phyloP scores from a whole-genome alignment of 2,329 filamentous ascomycete species.

The Penicillium thymicola region DNA sequence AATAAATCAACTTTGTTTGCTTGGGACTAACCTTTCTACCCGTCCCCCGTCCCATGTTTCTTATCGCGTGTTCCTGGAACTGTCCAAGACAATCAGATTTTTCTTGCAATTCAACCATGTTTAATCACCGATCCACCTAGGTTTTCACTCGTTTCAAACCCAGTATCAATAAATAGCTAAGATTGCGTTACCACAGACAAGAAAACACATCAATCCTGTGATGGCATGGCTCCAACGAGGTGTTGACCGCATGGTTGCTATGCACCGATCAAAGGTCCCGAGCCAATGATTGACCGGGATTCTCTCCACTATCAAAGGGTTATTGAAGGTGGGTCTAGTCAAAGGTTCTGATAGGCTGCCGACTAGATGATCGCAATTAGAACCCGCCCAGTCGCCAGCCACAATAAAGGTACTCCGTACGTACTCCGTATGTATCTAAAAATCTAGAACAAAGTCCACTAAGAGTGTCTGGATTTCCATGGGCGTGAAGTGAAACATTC shows the following conservation, averaged over 20 bases:
- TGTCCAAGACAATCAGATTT: background rate
- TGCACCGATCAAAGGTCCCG: background rate
- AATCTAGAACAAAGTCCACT: background rate
- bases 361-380: background rate
- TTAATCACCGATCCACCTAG: too few relatives aligned
- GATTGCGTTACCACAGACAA: background rate
- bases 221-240: background rate
- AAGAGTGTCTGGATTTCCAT: background rate
- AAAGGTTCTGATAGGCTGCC: background rate
- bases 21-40: background rate
- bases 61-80: background rate
- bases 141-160: background rate
- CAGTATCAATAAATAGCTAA: background rate
- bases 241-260: background rate
- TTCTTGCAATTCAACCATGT: background rate
- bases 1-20: background rate
- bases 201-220: background rate
- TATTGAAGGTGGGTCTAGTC: accelerated
- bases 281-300: background rate
- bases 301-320: background rate
- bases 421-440: background rate
- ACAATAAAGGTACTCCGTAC: background rate
- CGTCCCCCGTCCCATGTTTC: background rate
- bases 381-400: background rate
- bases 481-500: background rate